Evolutionary conservation across 2,329 filamentous ascomycete species (phyloP).

Genomic region (Cladosporium austrohemisphaericum): DNA sequence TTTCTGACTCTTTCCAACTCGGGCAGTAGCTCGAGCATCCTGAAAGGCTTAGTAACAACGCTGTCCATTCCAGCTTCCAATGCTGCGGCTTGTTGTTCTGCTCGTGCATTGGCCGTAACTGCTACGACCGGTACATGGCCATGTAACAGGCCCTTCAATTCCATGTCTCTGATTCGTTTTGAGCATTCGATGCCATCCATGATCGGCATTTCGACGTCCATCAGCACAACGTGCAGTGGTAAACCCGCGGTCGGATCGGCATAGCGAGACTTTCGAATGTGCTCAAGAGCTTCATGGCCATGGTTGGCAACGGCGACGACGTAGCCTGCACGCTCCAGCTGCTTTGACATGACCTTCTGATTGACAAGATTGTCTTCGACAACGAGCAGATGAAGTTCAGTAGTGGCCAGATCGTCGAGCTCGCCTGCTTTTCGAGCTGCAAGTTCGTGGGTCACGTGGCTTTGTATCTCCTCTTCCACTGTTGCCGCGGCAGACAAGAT

Average conservation of each 20-base stretch:
- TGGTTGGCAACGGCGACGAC: slow-evolving; percentile 38
- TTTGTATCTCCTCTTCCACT: background rate
- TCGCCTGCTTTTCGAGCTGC: background rate
- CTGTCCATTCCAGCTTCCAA: slow-evolving; percentile 70
- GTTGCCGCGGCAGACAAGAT: background rate
- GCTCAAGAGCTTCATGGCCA: slow-evolving; percentile 35
- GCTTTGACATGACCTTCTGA: slow-evolving; percentile 39
- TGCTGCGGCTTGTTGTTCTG: slow-evolving; percentile 66
- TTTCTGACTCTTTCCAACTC: slow-evolving; percentile 19
- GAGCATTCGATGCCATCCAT: slow-evolving; percentile 76
- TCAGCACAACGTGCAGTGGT: slow-evolving; percentile 53
- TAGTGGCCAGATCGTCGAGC: background rate
- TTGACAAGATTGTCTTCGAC: slow-evolving; percentile 41
- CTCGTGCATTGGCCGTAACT: slow-evolving; percentile 72
- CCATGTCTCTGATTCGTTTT: slow-evolving; percentile 61
- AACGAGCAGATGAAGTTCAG: slow-evolving; percentile 20
- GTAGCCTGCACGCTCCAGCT: slow-evolving; percentile 37
- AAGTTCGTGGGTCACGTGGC: background rate
- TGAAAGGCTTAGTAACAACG: slow-evolving; percentile 74
- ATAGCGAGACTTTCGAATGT: background rate
- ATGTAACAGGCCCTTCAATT: slow-evolving; percentile 57
- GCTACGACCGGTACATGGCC: slow-evolving; percentile 68
- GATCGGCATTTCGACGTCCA: slow-evolving; percentile 78
- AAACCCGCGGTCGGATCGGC: slow-evolving; percentile 1
- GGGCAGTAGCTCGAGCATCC: slow-evolving; percentile 21